phyloP scores from a whole-genome alignment of 306 rosid species.

The Vicia faba region DNA sequence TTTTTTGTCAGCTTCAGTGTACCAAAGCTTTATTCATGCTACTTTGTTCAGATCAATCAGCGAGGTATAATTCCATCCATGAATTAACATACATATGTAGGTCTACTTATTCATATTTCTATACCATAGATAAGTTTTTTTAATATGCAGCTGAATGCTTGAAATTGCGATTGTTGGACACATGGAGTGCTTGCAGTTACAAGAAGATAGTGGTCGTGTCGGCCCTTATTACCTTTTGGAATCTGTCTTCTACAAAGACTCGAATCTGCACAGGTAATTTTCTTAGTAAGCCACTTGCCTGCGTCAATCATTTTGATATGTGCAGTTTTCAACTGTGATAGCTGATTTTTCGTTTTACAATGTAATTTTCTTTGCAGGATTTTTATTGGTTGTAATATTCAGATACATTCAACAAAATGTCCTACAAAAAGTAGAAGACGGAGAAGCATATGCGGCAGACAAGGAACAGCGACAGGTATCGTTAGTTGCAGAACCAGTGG shows the following conservation, averaged over 20 bases:
- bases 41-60: conserved; percentile 64
- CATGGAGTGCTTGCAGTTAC: conserved; percentile 77
- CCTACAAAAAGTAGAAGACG: conserved; percentile 44
- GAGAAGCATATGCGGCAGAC: conserved; percentile 44
- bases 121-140: conserved; percentile 29
- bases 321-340: not conserved
- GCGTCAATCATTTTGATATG: not conserved
- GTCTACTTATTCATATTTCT: conserved; percentile 8
- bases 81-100: not conserved
- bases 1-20: conserved; percentile 75
- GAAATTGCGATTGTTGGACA: conserved; percentile 62
- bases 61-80: conserved; percentile 49
- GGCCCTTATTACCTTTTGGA: conserved; percentile 74
- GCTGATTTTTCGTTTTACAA: conserved; percentile 24
- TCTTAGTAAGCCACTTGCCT: not conserved
- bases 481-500: conserved; percentile 42
- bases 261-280: conserved; percentile 74
- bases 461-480: conserved; percentile 44
- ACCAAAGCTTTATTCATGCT: conserved; percentile 74
- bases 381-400: conserved; percentile 66
- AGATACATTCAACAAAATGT: conserved; percentile 56
- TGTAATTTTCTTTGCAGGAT: conserved; percentile 56
- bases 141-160: conserved; percentile 50
- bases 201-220: conserved; percentile 70
- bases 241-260: conserved; percentile 67